Base-by-base conservation (phyloP, 345 rosid species). In the Gynandropsis gynandra region DNA sequence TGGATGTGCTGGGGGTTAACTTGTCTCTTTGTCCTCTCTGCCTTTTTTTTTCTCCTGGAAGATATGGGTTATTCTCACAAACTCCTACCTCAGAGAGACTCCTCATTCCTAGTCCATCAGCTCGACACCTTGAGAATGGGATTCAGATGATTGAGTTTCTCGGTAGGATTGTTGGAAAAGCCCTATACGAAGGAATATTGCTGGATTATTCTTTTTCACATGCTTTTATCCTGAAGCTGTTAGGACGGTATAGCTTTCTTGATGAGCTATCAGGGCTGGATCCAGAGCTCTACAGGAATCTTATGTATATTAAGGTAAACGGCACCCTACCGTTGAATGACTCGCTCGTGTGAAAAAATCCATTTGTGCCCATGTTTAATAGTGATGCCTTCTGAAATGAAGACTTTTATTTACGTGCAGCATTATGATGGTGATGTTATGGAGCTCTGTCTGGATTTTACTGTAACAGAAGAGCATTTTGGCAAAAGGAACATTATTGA, bases 111-210 rank as follows among this genome's bases (percentile, higher is more conserved):
- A 90, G 82, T 72, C 57, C 84, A 52, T 80, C 92, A 47, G 98
- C 98, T 44, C 77, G 79, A 75, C 74, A 66, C 77, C 74, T 82
- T 21, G 96, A 87, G 63, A 80, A 90, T 47, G 95, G 98, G 50
- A 65, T 80, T 56, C 85, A 74, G 77, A 83, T 82, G 98, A 80
- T 90, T 72, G 98, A 87, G 72, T 90, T 90, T 66, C 95, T 90
- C 59, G 98, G 98, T 61, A 81, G 95, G 71, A 79, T 90, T 65
- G 96, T 90, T 50, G 98, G 98, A 55, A 84, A 90, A 80, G 96
- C 98, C 57, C 83, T 90, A 24, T 90, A 90, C 54, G 98, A 90
- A 71, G 96, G 98, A 68, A 84, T 90, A 63, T 68, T 90, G 65
- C 80, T 87, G 51, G 98, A 90, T 73, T 90, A 87, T 69, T 78